Evolutionary conservation across 345 rosid species (phyloP), one percentile per base, ranked within the genome.

Genomic region (Jatropha curcas): DNA sequence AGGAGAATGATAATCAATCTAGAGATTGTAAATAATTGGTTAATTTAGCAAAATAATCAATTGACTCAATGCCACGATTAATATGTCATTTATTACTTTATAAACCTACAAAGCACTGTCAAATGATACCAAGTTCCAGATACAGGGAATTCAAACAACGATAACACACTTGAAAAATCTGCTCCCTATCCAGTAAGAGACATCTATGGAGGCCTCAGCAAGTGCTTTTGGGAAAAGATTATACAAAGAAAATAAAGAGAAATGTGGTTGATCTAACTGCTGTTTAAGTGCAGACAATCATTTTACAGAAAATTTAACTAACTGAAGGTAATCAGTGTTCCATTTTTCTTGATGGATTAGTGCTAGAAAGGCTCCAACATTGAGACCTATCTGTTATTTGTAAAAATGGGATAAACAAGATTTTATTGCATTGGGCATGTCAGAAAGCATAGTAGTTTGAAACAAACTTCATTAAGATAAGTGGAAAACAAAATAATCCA

Each of bases 1-100:
- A 52, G 98, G 95, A 79, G 90, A 86, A 72, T 94, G 98, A 83
- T 92, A 94, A 71, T 67, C 77, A 69, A 88, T 87, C 98, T 94
- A 65, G 8, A 58, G 51, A 76, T 57, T 59, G 27, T 30, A 5
- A 50, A 66, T 2, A 67, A 57, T 43, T 35, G 59, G 57, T 35
- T 57, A 56, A 80, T 5, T 53, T 71, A 69, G 58, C 17, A 12
- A 34, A 75, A 17, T 34, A 25, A 48, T 59, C 35, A 22, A 28
- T 48, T 43, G 4, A 46, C 68, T 3, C 7, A 19, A 48, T 48
- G 24, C 2, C 22, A 53, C 14, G 3, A 66, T 11, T 3, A 34
- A 30, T 33, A 27, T 65, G 55, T 46, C 69, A 46, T 16, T 43
- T 12, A 28, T 46, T 65, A 19, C 45, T 60, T 33, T 1, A 60